Base-by-base conservation (phyloP, 1,284 basidiomycete genomes). In the Tilletia walkeri region DNA sequence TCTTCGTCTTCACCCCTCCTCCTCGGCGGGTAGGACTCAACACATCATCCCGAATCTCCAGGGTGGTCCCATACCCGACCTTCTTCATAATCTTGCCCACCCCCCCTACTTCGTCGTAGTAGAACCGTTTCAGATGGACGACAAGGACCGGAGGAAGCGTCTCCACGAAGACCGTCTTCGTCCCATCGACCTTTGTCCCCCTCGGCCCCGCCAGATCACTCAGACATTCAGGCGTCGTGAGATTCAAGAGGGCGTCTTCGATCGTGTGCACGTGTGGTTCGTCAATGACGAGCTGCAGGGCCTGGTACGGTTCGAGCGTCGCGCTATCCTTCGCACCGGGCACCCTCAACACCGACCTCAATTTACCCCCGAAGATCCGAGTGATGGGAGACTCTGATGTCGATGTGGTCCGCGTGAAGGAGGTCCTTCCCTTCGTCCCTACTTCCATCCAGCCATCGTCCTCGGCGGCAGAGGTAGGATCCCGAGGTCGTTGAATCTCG, bases 101-200 rank as follows among this genome's bases (percentile, higher is more conserved):
- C 47, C 90, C 91, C 34, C 90, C 90, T 0, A 91, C 90, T 24
- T 89, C 88, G 81, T 96, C 94, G 82, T 94, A 98, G 70, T 90
- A 87, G 86, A 98, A 99, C 34, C 95, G 87, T 85, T 98, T 98
- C 80, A 98, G 87, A 82, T 98, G 95, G 14, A 98, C 86, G 12
- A 97, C 90, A 66, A 98, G 87, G 10, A 97, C 89, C 0, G 90
- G 89, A 0, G 95, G 95, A 14, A 95, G 87, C 0, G 88, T 86
- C 59, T 98, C 95, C 73, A 99, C 89, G 70, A 91, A 89, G 20
- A 94, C 89, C 74, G 92, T 92, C 84, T 96, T 95, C 2, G 88
- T 92, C 5, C 92, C 95, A 66, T 95, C 92, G 24, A 92, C 87
- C 48, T 88, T 88, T 18, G 72, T 69, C 10, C 71, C 71, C 24